A percentile compares a stretch with the other conserved stretches of the same genome.
Conservation (phyloP, 1,284 basidiomycete species). For the Sporisorium iseilematis-ciliati region DNA sequence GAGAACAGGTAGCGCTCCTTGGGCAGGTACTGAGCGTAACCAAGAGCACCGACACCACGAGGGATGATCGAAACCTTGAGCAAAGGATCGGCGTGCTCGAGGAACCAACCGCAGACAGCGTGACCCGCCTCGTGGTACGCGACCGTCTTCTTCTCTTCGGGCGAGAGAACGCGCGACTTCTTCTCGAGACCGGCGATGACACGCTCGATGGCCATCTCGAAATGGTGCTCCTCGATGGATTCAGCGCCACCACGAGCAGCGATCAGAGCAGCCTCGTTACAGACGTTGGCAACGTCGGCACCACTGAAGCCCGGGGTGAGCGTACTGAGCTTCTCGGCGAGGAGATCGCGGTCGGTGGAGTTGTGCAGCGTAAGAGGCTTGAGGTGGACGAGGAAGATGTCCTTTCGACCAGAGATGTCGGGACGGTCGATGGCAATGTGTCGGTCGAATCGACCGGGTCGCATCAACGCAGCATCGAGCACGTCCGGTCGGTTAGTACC, state of each 20-base stretch:
- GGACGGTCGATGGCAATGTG: constrained; percentile 96
- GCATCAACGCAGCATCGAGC: constrained; percentile 92
- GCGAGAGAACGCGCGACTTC: constrained; percentile 91
- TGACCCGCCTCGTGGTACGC: constrained; percentile 99
- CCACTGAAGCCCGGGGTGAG: constrained; percentile 98
- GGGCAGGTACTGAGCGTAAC: constrained; percentile 95
- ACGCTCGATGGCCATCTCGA: constrained; percentile 96
- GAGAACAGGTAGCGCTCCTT: constrained; percentile 95
- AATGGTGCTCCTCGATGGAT: constrained; percentile 84
- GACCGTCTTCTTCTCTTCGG: constrained; percentile 98
- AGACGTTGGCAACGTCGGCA: constrained; percentile 98
- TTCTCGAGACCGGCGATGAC: constrained; percentile 97
- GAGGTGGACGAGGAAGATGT: constrained; percentile 94
- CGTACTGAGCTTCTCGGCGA: constrained; percentile 85
- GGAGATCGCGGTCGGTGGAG: constrained; percentile 49
- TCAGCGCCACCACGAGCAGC: constrained; percentile 88
- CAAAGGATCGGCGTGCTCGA: constrained; percentile 95
- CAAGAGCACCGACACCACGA: constrained; percentile 92
- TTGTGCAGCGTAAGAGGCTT: constrained; percentile 77
- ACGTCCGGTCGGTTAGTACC: constrained; percentile 98
- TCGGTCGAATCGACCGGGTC: constrained; percentile 96
- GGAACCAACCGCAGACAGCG: constrained; percentile 97
- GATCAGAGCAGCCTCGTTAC: constrained; percentile 96
- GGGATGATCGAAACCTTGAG: constrained; percentile 99
- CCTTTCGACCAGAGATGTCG: constrained; percentile 90